These are phyloP conservation scores for Eutypella sp. DNA, from an alignment of 2,329 filamentous ascomycete genomes.

Conservation along the genomic window DNA sequence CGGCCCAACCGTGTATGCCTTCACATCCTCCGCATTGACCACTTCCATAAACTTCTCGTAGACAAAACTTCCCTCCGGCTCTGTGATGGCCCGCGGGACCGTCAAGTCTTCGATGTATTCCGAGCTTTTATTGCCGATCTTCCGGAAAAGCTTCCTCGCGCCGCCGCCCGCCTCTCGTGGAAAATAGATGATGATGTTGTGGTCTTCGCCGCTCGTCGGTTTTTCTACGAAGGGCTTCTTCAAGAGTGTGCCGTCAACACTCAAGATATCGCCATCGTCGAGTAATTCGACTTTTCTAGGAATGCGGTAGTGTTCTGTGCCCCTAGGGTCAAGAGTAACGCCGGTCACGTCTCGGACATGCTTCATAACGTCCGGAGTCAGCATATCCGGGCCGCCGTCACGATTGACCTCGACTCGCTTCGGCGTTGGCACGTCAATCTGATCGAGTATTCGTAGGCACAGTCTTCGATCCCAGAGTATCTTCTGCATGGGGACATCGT, in stretches of 20 bases:
- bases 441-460: constrained; percentile 82
- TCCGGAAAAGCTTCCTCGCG: constrained; percentile 86
- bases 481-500: constrained; percentile 96
- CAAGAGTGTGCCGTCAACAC: constrained; percentile 77
- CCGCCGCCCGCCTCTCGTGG: constrained; percentile 82
- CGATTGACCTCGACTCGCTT: constrained; percentile 85
- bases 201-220: constrained; percentile 95
- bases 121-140: constrained; percentile 98
- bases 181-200: constrained; percentile 98
- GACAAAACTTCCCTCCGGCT: constrained; percentile 79
- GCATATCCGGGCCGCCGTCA: constrained; percentile 78
- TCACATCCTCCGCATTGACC: constrained; percentile 96
- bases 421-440: constrained; percentile 84
- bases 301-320: constrained; percentile 50
- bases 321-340: constrained; percentile 65
- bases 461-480: constrained; percentile 92
- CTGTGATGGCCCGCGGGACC: constrained; percentile 74
- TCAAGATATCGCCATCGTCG: constrained; percentile 84
- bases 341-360: constrained; percentile 78
- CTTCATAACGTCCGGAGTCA: constrained; percentile 74
- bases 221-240: constrained; percentile 98
- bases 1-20: constrained; percentile 93
- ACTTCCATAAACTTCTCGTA: constrained; percentile 97
- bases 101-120: constrained; percentile 78
- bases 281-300: constrained; percentile 73